Evolutionary conservation across 345 rosid genomes (phyloP), one percentile per base, ranked within the genome.

Genomic region (Odontarrhena argentea): DNA sequence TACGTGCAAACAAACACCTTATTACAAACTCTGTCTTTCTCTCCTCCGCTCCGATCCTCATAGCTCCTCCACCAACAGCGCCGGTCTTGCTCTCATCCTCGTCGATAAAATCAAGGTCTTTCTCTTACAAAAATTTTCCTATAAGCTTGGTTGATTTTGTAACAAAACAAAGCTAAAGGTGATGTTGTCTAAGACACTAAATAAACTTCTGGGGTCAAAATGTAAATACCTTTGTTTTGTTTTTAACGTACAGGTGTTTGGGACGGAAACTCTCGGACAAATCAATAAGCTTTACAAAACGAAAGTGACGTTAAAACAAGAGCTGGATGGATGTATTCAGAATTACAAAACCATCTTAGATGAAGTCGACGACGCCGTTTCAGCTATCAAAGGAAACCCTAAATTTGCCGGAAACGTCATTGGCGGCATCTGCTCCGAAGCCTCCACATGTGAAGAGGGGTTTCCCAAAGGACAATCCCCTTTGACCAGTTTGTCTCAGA

Each of bases 301-400:
- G 40, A 78, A 68, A 38, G 80, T 77, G 2, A 56, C 38, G 32
- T 3, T 79, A 36, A 73, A 74, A 53, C 58, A 12, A 7, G 38
- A 74, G 9, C 65, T 84, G 42, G 68, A 65, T 38, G 56, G 73
- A n/a, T 82, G 81, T 69, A 71, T 41, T 36, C 45, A 15, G 5
- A 12, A 46, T 4, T 82, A 85, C 72, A 74, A 73, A 44, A 56
- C 75, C 9, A 75, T 82, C 22, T 68, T 81, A 24, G 63, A 77
- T 34, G 68, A 55, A 36, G 37, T 82, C 18, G 74, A 68, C 2
- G 63, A 49, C 28, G 63, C 80, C 5, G 66, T 70, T 18, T 70
- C 55, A 8, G 82, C 79, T 26, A 35, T 82, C 13, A 72, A 72
- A 43, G 81, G 74, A 6, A 35, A 74, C 37, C 75, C 77, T 1